These are phyloP conservation scores for Petunia axillaris DNA, from an alignment of 257 asterid genomes.

Conservation along the genomic window DNA sequence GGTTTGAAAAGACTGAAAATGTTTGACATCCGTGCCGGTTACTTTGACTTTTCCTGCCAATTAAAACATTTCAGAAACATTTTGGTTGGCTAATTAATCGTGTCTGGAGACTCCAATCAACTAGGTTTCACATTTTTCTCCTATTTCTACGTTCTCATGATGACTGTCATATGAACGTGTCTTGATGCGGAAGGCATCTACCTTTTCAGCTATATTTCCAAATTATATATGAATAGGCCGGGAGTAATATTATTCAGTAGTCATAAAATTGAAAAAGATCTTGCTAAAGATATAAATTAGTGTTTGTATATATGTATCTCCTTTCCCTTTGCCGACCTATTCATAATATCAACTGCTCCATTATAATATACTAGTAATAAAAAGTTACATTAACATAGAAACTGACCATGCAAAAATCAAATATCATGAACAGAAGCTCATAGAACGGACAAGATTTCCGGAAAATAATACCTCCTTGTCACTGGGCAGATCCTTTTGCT, in stretches of 20 bases:
- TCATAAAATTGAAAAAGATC: not conserved
- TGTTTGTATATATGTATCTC: not conserved
- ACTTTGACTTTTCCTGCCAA: slow-evolving; percentile 16
- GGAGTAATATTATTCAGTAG: not conserved
- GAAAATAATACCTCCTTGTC: slow-evolving; percentile 34
- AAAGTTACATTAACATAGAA: not conserved
- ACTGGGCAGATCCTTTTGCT: slow-evolving; percentile 35
- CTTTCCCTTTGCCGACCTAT: not conserved
- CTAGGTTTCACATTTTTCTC: not conserved
- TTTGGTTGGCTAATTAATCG: not conserved
- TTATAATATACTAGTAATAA: not conserved
- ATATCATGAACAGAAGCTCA: not conserved
- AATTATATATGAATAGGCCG: no score
- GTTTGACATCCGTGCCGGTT: slow-evolving; percentile 14
- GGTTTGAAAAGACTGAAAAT: slow-evolving; percentile 20
- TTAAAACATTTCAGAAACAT: not conserved
- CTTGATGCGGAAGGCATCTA: not conserved
- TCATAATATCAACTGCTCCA: not conserved
- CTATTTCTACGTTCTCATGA: not conserved
- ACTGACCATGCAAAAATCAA: not conserved
- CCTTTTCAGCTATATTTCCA: not conserved
- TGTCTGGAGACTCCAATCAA: not conserved
- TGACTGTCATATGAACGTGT: not conserved
- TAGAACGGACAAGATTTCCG: not conserved
- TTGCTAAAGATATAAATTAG: not conserved